Evolutionary conservation across 1,284 basidiomycete genomes (phyloP).

Genomic region (Psilocybe mexicana): DNA sequence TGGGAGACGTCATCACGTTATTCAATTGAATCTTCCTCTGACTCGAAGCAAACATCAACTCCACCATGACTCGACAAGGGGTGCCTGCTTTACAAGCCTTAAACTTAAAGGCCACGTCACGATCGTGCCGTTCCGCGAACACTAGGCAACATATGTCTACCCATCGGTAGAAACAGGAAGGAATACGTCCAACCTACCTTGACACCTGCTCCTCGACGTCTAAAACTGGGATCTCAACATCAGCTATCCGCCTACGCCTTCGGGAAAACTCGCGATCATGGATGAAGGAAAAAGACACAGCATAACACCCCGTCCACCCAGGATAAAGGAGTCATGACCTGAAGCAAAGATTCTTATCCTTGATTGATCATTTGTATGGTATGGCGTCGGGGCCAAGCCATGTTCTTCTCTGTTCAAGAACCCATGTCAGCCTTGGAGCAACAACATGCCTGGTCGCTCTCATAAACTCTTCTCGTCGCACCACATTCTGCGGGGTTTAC

Average conservation of each 20-base stretch:
- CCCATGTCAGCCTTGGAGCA: no score
- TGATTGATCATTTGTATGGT: not conserved
- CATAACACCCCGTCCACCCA: not conserved
- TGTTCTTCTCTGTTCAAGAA: not conserved
- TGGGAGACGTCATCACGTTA: not conserved
- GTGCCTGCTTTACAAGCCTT: no score
- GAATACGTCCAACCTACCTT: not conserved
- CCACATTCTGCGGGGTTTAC: not conserved
- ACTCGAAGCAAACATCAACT: not conserved
- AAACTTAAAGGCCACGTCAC: no score
- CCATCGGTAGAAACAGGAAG: no score
- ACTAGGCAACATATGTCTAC: no score
- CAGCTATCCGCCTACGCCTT: not conserved
- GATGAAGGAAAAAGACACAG: not conserved
- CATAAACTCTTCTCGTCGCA: not conserved
- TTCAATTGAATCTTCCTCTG: not conserved
- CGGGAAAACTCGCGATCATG: not conserved
- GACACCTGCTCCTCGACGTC: not conserved
- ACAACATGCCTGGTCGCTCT: no score
- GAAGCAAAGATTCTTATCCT: not conserved
- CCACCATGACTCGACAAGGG: no score
- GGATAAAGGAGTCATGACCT: not conserved
- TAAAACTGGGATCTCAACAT: no score
- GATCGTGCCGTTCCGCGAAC: no score
- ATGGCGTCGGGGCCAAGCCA: no score